Evolutionary conservation across 345 rosid genomes (phyloP), one percentile per base, ranked within the genome.

Genomic region (Eucalyptus coolabah): DNA sequence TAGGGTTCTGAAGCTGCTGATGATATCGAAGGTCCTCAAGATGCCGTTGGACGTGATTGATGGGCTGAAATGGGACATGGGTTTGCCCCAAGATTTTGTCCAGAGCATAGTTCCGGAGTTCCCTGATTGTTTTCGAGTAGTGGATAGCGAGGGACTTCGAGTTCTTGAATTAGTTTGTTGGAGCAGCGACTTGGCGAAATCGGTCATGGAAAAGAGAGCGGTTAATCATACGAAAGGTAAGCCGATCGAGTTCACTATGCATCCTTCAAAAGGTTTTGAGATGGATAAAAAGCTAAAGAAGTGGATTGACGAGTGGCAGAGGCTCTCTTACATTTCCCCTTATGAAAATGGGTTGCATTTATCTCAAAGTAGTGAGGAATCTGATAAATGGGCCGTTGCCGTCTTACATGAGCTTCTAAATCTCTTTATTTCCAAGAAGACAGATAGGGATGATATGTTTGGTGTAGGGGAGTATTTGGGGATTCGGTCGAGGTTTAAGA

Each of bases 231-330:
- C 91, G 4, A 94, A 95, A 91, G 95, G 97, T 44, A 90, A 88
- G 54, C 92, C 95, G 9, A 89, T 94, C 47, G 92, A 94, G 4
- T 96, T 97, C 90, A 94, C 96, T 2, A 92, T 95, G 95, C 94
- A 95, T 91, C 93, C 94, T 89, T 91, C 97, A 0, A 94, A 77
- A 34, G 98, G 96, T 49, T 95, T 95, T 92, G 96, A 93, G 91
- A 91, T 95, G 67, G 98, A 96, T 89, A 97, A 95, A 94, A 95
- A 96, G 92, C 87, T 93, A 91, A 96, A 96, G 95, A 97, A 93
- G 87, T 95, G 95, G 96, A 15, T 92, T 28, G 95, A 95, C 83
- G 96, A 95, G 6, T 97, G 99, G 99, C 98, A 97, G 92, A 98
- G 94, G 91, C 87, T 98, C 91, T 98, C 98, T 13, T 97, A 96